phyloP scores from a whole-genome alignment of 2,329 filamentous ascomycete species.

The Alternaria gansuensis region DNA sequence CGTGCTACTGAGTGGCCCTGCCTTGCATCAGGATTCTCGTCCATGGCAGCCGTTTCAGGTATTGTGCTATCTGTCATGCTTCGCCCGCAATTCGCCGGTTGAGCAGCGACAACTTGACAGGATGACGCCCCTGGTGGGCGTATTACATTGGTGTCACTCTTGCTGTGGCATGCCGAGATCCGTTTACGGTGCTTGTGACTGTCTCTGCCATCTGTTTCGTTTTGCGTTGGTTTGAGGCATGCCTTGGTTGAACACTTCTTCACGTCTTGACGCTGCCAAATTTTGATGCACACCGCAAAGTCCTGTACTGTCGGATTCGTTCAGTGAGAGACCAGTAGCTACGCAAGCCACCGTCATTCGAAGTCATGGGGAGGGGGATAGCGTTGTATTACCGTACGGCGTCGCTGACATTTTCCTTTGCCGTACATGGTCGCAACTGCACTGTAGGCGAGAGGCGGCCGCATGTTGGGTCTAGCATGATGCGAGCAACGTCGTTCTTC shows the following conservation, averaged over 20 bases:
- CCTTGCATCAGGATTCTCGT: constrained; percentile 41
- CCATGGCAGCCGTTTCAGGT: constrained; percentile 31
- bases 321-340: constrained; percentile 5
- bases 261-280: constrained; percentile 5
- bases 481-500: constrained; percentile 2
- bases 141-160: constrained; percentile 27
- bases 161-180: constrained; percentile 24
- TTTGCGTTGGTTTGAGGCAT: constrained; percentile 14
- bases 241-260: constrained; percentile 11
- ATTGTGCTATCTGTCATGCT: constrained; percentile 30
- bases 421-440: constrained; percentile 25
- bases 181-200: constrained; percentile 21
- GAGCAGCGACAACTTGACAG: constrained; percentile 28
- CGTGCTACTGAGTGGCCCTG: constrained; percentile 35
- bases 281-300: constrained; percentile 2
- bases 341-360: constrained; percentile 6
- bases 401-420: constrained; percentile 24
- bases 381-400: constrained; percentile 11
- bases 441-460: constrained; percentile 16
- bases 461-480: constrained; percentile 13
- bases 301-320: neutral
- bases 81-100: constrained; percentile 29
- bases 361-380: constrained; percentile 10
- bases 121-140: constrained; percentile 14
- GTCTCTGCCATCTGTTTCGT: constrained; percentile 24